Base-by-base conservation (phyloP, 805 yeast genomes). In the Saturnispora quitensis region DNA sequence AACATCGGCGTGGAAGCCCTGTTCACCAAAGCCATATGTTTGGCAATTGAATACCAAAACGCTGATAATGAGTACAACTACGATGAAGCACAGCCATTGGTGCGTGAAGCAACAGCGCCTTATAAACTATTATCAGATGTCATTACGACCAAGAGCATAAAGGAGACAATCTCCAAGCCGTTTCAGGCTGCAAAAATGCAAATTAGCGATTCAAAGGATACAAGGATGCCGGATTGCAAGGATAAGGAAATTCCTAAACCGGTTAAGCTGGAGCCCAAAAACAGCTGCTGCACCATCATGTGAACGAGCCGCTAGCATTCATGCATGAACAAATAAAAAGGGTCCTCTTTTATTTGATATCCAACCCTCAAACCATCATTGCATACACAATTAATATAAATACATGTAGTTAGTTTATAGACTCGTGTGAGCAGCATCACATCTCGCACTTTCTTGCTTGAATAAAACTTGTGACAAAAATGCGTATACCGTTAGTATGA, bases 1-100 rank as follows among this genome's bases (percentile, higher is more conserved):
- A 79, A 82, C 59, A 77, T 84, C 40, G 86, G 87, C 60, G 86
- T 90, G 22, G 89, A 85, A 57, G 87, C 86, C 59, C 86, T 89
- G 0, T 90, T 90, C 60, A 71, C 78, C 15, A 20, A 9, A 1
- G 61, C 62, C 2, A 54, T 58, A 22, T 51, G 56, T 18, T 35
- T 53, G 27, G 58, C 57, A 10, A 10, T 50, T 3, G 33, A 53
- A 9, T 46, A 55, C 42, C 48, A 50, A 24, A 33, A 44, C 7
- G 45, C 52, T 4, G 56, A 56, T 4, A 42, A 53, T 10, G 55
- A 59, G 6, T 49, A 49, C 24, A 43, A 43, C 10, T 34, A 43
- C 27, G 27, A 18, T 2, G 51, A 43, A n/a, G 40, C 35, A 13
- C 36, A 17, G 24, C 28, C 13, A 9, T 25, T 22, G 22, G n/a